Percentiles rank a stretch among this genome's conserved stretches.
Evolutionary conservation across 225 moss, liverwort and hornwort genomes (phyloP).

Genomic region (Physcomitrellopsis africana): DNA sequence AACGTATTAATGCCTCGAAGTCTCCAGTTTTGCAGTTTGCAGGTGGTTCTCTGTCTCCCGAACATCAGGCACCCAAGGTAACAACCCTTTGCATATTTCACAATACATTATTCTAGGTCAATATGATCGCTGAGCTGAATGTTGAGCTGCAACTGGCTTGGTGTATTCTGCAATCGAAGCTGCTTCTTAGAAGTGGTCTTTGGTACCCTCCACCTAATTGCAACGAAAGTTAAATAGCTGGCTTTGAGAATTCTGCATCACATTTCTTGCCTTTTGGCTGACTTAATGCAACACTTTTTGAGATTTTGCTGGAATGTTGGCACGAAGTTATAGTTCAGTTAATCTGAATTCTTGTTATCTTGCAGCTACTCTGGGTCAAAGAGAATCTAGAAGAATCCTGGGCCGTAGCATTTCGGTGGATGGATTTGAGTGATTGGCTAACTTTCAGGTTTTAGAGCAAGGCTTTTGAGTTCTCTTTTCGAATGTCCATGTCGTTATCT

Average conservation of each 20-base stretch:
- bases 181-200: not conserved
- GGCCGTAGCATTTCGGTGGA: conserved; percentile 96
- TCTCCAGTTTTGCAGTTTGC: conserved; percentile 91
- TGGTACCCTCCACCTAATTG: conserved; percentile 8
- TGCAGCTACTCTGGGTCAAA: conserved; percentile 97
- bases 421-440: conserved; percentile 99
- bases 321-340: conserved; percentile 6
- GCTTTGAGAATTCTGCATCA: conserved; percentile 7
- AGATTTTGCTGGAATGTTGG: conserved; percentile 5
- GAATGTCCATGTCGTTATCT: not conserved
- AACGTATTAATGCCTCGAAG: conserved; percentile 82
- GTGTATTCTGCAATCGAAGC: not conserved
- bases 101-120: conserved; percentile 1
- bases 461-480: conserved; percentile 7
- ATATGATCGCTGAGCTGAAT: conserved; percentile 25
- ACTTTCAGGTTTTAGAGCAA: conserved; percentile 73
- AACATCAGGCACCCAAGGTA: conserved; percentile 98
- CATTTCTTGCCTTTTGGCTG: conserved; percentile 16
- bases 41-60: conserved; percentile 92
- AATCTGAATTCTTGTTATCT: conserved; percentile 24
- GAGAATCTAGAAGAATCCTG: conserved; percentile 95
- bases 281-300: conserved; percentile 3
- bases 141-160: conserved; percentile 26
- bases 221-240: conserved; percentile 8
- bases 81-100: not conserved